Evolutionary conservation across 495 filamentous ascomycete species (phyloP).

Genomic region (Hypomontagnella submonticulosa): DNA sequence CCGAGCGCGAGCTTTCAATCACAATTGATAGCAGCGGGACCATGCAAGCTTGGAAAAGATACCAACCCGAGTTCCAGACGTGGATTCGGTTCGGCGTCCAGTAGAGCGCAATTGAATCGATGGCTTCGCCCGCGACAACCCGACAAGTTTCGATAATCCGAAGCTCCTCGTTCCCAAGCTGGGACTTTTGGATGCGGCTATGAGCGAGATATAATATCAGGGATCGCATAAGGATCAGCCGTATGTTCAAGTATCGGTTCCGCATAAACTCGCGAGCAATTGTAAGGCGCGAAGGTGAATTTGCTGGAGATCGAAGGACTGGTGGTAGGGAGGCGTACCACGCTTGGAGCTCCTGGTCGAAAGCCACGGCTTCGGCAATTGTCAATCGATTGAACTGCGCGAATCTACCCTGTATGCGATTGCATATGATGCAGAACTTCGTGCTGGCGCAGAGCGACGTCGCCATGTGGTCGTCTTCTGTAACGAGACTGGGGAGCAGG

Average conservation of each 20-base stretch:
- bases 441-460: slow-evolving; percentile 35
- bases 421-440: slow-evolving; percentile 40
- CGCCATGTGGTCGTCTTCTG: slow-evolving; percentile 38
- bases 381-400: slow-evolving; percentile 38
- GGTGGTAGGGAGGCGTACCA: slow-evolving; percentile 39
- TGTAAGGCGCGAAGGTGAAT: slow-evolving; percentile 37
- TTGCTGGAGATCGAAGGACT: slow-evolving; percentile 32
- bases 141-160: slow-evolving; percentile 35
- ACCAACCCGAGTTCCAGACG: slow-evolving; percentile 46
- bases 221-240: slow-evolving; percentile 43
- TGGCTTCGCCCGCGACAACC: slow-evolving; percentile 37
- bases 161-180: slow-evolving; percentile 38
- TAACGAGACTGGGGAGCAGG: slow-evolving; percentile 34
- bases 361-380: slow-evolving; percentile 30
- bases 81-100: slow-evolving; percentile 44
- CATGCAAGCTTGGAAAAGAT: slow-evolving; percentile 48
- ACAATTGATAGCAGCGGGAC: slow-evolving; percentile 39
- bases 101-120: slow-evolving; percentile 42
- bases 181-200: slow-evolving; percentile 28
- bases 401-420: slow-evolving; percentile 42
- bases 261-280: slow-evolving; percentile 44
- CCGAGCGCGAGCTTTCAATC: slow-evolving; percentile 26
- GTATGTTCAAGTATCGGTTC: slow-evolving; percentile 41
- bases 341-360: slow-evolving; percentile 39
- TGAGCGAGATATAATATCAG: slow-evolving; percentile 37